Base-by-base conservation (phyloP, 2,329 filamentous ascomycete genomes). In the Akanthomyces lecanii region DNA sequence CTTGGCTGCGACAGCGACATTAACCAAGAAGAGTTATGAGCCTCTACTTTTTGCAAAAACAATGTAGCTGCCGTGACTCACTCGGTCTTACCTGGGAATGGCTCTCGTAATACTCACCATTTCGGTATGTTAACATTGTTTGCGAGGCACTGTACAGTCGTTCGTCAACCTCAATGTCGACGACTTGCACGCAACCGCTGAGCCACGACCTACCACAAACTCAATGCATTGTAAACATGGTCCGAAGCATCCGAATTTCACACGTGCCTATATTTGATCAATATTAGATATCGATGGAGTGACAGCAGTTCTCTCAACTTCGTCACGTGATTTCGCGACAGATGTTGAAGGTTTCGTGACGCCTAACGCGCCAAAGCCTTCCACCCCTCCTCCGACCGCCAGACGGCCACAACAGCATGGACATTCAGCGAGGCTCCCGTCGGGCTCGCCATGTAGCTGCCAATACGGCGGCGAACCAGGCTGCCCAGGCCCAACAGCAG, bases 361-460 rank as follows among this genome's bases (percentile, higher is more conserved):
- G 38, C 33, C 14, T n/a, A 28, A 42, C 50, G 50, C 50, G 50
- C 30, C 36, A 14, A n/a, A 25, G 3, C 3, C n/a, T 40, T 47
- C 58, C 48, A 25, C 25, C 10, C 21, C 40, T 38, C 33, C 18
- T 21, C 10, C 8, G 47, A 11, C 33, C 33, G 33, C 10, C 10
- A 42, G 23, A 38, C 58, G 40, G 55, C 33, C 28, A 59, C 3
- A 33, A 30, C 44, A 58, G 38, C 58, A 72, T 74, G 72, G 71
- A 74, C 65, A 67, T 72, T 63, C 61, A 66, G 57, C 71, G 70
- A 59, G 72, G 72, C 61, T 71, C 72, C 44, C 69, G 72, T 62
- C 63, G 71, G 50, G 69, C 71, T 58, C 72, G 72, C 45, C 67
- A 72, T 67, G 71, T 71, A 63, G 69, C 71, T 14, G 67, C 70